These are phyloP conservation scores for Phytophthora brassicae DNA, from an alignment of 352 stramenopile species.

Conservation along the genomic window DNA sequence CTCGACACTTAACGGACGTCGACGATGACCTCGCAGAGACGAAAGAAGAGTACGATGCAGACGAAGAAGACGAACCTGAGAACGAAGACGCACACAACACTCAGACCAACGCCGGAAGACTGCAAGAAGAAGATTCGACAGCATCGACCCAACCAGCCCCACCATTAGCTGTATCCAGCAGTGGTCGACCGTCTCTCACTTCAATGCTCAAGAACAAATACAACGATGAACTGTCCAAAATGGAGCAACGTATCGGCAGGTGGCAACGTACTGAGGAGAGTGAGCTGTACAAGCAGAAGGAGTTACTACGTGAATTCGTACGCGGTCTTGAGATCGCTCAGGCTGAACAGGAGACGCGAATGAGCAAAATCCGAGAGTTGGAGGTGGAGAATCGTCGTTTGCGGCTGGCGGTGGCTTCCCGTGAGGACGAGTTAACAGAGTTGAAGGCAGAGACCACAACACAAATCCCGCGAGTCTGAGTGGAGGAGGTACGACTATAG, in stretches of 20 bases:
- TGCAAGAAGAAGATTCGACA: conserved; percentile 16
- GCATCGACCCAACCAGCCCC: conserved; percentile 5
- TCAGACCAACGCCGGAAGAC: neutral
- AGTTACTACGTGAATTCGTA: conserved; percentile 72
- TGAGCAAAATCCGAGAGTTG: conserved; percentile 73
- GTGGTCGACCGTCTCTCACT: conserved; percentile 45
- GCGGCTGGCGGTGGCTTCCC: conserved; percentile 42
- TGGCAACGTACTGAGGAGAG: conserved; percentile 39
- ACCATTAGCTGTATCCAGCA: conserved; percentile 5
- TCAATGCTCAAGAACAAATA: conserved; percentile 71
- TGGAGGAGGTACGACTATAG: conserved; percentile 4
- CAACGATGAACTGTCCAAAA: conserved; percentile 43
- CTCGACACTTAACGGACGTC: conserved; percentile 41
- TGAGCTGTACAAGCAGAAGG: conserved; percentile 42
- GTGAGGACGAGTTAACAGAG: conserved; percentile 43
- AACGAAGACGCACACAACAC: conserved; percentile 28
- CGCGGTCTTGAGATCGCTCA: conserved; percentile 71
- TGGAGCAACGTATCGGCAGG: conserved; percentile 41
- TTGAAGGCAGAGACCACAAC: conserved; percentile 15
- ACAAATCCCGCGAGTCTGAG: conserved; percentile 5
- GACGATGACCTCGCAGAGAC: conserved; percentile 35
- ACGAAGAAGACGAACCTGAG: conserved; percentile 49
- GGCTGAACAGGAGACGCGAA: conserved; percentile 68
- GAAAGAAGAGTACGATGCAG: conserved; percentile 38
- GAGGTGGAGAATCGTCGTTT: conserved; percentile 67